phyloP scores from a whole-genome alignment of 1,139 yeast species.

The Protomyces inundatus region DNA sequence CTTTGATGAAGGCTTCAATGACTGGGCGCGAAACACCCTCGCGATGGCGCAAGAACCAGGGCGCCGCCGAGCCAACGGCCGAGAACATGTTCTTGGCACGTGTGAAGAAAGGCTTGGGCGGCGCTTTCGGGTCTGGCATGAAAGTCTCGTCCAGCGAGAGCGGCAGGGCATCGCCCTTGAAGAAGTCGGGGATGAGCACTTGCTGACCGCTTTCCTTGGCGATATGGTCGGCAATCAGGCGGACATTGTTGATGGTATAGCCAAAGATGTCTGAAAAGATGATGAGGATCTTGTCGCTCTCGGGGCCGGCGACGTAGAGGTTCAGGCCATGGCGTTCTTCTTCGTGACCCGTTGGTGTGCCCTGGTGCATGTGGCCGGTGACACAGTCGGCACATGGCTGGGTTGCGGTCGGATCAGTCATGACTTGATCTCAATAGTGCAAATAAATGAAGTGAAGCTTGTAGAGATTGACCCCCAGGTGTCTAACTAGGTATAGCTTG shows the following conservation, averaged over 20 bases:
- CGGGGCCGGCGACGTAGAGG: conserved; percentile 25
- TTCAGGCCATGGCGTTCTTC: conserved; percentile 15
- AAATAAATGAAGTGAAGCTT: neutral
- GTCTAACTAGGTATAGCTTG: neutral
- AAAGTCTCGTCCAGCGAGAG: neutral
- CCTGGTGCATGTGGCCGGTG: conserved; percentile 28
- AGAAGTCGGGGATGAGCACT: conserved; percentile 29
- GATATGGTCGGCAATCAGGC: conserved; percentile 30
- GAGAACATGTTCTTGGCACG: conserved; percentile 5
- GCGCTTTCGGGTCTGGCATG: conserved; percentile 13
- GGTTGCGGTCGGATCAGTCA: neutral
- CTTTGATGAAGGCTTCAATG: conserved; percentile 13
- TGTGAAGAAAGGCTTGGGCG: conserved; percentile 4
- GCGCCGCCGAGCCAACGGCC: neutral
- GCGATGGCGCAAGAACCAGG: conserved; percentile 18
- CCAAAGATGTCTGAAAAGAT: conserved; percentile 30
- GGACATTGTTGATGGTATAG: conserved; percentile 28
- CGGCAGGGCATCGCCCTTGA: conserved; percentile 19
- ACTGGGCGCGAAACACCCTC: conserved; percentile 20
- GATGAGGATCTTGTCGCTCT: conserved; percentile 25
- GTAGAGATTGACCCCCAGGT: too few species aligned
- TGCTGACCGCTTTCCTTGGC: conserved; percentile 26
- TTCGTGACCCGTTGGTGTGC: conserved; percentile 26
- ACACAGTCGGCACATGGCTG: neutral
- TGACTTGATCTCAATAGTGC: neutral